Percentiles rank a stretch among this genome's conserved stretches.
phyloP scores from a whole-genome alignment of 2,329 filamentous ascomycete species.

The Exophiala calicioides region DNA sequence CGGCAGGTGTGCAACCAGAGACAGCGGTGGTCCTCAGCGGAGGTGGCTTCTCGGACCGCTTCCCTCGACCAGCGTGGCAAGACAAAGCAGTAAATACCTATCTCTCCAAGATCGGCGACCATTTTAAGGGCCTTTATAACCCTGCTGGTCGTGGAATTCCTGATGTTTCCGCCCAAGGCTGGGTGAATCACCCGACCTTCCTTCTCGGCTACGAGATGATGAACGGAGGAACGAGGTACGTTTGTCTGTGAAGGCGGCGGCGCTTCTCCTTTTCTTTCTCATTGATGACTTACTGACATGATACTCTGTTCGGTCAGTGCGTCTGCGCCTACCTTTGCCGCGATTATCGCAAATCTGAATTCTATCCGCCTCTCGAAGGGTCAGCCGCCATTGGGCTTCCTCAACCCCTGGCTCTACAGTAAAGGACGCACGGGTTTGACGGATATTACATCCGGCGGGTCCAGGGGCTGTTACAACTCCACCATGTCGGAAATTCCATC shows the following conservation, averaged over 20 bases:
- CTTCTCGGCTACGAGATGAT: conserved; percentile 37
- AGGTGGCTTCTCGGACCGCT: conserved; percentile 56
- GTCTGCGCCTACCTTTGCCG: conserved; percentile 61
- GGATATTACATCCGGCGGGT: conserved; percentile 35
- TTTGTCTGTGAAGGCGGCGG: not conserved
- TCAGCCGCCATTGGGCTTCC: conserved; percentile 17
- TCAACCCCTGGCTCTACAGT: conserved; percentile 25
- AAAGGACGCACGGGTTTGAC: conserved; percentile 25
- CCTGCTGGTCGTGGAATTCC: conserved; percentile 7
- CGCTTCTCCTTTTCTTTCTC: not conserved
- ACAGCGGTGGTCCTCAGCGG: conserved; percentile 56
- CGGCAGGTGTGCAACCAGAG: conserved; percentile 52
- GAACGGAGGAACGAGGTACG: conserved; percentile 7
- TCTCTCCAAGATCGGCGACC: conserved; percentile 42
- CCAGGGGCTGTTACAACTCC: conserved; percentile 35
- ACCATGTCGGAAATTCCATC: conserved; percentile 36
- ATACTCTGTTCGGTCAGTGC: conserved; percentile 8
- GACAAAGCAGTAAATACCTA: conserved; percentile 46
- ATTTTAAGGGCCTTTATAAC: conserved; percentile 48
- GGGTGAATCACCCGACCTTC: conserved; percentile 42
- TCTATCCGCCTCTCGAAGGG: conserved; percentile 57
- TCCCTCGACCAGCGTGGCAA: conserved; percentile 51
- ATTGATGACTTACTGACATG: no score
- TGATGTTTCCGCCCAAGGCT: conserved; percentile 42
- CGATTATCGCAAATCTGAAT: conserved; percentile 65